Base-by-base conservation (phyloP, 805 yeast genomes). In the Myxozyma geophila region DNA sequence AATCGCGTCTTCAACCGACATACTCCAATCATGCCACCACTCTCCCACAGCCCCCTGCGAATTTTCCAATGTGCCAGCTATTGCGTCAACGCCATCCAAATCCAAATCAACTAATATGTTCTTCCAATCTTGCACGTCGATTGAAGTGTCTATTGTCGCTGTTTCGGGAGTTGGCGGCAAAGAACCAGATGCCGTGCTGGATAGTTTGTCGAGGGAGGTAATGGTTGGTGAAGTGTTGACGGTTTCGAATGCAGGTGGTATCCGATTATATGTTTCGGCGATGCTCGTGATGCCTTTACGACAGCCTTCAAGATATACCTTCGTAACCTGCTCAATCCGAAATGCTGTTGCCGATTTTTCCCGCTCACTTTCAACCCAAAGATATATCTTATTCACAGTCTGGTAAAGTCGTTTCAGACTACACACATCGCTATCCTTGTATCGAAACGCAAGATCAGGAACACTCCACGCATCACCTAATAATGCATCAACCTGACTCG, bases 1-100 rank as follows among this genome's bases (percentile, higher is more conserved):
- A 33, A 50, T 7, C 17, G 57, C 52, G 6, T 62, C 62, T 15
- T 62, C 59, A n/a, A 60, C 57, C 21, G 64, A 40, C 6, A 58
- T 41, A 28, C 64, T 54, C 66, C 66, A 64, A 50, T 64, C 68
- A 48, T 64, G 68, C 68, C 68, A 64, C 66, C 63, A 64, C 12
- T 64, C 68, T n/a, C 68, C 68, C 21, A 64, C 37, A 10, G 52
- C 33, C 17, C 28, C 36, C 40, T 52, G 43, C 2, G 19, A 54
- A 28, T 63, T 58, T 15, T 41, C 21, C 17, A 41, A 7, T 9
- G 39, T 19, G 15, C 23, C 43, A 1, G 46, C 12, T n/a, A 36
- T 15, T 10, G n/a, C 23, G 19, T 39, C 46, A 12, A 12, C 58
- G 8, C 36, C 44, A 17, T 46, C 51, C 7, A 46, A 33, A 5